phyloP scores from a whole-genome alignment of 805 yeast genomes.

The Cyberlindnera veronae region DNA sequence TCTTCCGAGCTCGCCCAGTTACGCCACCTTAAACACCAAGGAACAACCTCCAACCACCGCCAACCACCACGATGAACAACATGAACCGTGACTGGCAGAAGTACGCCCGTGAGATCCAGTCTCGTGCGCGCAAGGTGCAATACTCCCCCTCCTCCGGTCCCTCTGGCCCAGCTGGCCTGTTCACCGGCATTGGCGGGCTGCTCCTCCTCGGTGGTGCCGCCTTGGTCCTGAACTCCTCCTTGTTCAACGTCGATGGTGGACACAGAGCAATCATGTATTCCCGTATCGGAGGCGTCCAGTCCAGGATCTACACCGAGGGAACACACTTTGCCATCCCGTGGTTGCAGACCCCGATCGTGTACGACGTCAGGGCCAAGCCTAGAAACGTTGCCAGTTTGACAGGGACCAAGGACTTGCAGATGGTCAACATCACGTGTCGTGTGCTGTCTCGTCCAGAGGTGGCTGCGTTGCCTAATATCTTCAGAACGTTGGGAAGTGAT shows the following conservation, averaged over 20 bases:
- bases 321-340: slow-evolving; percentile 94
- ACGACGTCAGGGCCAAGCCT: slow-evolving; percentile 96
- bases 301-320: slow-evolving; percentile 85
- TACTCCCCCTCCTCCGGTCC: slow-evolving; percentile 38
- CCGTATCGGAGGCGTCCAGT: slow-evolving; percentile 78
- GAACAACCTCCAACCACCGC: background rate
- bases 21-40: background rate
- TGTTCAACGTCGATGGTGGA: slow-evolving; percentile 96
- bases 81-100: slow-evolving; percentile 45
- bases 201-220: slow-evolving; percentile 57
- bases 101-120: slow-evolving; percentile 49
- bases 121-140: slow-evolving; percentile 40
- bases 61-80: slow-evolving; percentile 19
- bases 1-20: no score
- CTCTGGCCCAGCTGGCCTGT: slow-evolving; percentile 46
- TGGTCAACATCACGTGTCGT: slow-evolving; percentile 99
- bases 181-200: slow-evolving; percentile 64
- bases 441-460: slow-evolving; percentile 89
- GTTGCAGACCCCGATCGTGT: slow-evolving; percentile 88
- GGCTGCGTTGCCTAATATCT: slow-evolving; percentile 73
- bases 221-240: slow-evolving; percentile 48
- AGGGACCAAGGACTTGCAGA: slow-evolving; percentile 97
- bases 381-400: slow-evolving; percentile 93
- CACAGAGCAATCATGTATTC: slow-evolving; percentile 95
- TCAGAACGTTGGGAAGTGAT: slow-evolving; percentile 88